Evolutionary conservation across 2,329 filamentous ascomycete species (phyloP).

Genomic region (Didymella pinodella): DNA sequence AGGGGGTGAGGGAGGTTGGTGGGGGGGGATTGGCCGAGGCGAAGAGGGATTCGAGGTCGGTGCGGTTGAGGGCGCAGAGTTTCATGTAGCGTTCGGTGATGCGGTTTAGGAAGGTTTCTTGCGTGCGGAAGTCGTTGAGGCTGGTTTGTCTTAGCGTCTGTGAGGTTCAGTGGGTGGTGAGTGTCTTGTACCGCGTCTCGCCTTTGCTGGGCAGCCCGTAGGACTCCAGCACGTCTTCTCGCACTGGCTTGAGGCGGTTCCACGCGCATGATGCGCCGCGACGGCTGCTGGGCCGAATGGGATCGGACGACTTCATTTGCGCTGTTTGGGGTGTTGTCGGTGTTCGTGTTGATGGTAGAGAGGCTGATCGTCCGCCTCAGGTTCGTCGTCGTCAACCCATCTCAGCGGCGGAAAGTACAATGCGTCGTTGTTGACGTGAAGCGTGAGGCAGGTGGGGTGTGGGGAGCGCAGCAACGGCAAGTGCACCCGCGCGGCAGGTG

Average conservation of each 20-base stretch:
- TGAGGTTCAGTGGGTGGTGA: too few species aligned
- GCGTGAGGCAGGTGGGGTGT: conserved; percentile 37
- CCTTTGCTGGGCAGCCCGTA: conserved; percentile 92
- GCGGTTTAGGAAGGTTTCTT: conserved; percentile 85
- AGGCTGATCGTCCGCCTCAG: conserved; percentile 8
- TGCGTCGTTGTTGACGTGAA: conserved; percentile 28
- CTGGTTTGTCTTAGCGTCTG: conserved; percentile 35
- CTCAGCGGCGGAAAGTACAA: conserved; percentile 17
- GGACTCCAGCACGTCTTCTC: conserved; percentile 77
- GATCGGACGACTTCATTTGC: conserved; percentile 43
- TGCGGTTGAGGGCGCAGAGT: conserved; percentile 80
- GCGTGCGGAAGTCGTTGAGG: conserved; percentile 71
- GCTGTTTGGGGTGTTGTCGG: too few species aligned
- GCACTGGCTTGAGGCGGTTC: conserved; percentile 70
- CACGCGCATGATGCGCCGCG: conserved; percentile 51
- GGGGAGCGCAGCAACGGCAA: conserved; percentile 29
- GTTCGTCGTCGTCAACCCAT: conserved; percentile 14
- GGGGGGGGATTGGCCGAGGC: conserved; percentile 62
- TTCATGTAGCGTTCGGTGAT: conserved; percentile 89
- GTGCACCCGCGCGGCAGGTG: conserved; percentile 4
- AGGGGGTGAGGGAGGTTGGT: conserved; percentile 15
- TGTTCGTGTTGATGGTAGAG: not conserved
- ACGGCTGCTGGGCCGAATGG: conserved; percentile 46
- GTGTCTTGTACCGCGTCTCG: conserved; percentile 71
- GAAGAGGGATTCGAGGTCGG: conserved; percentile 78